Evolutionary conservation across 345 rosid genomes (phyloP).

Genomic region (Aurinia saxatilis): DNA sequence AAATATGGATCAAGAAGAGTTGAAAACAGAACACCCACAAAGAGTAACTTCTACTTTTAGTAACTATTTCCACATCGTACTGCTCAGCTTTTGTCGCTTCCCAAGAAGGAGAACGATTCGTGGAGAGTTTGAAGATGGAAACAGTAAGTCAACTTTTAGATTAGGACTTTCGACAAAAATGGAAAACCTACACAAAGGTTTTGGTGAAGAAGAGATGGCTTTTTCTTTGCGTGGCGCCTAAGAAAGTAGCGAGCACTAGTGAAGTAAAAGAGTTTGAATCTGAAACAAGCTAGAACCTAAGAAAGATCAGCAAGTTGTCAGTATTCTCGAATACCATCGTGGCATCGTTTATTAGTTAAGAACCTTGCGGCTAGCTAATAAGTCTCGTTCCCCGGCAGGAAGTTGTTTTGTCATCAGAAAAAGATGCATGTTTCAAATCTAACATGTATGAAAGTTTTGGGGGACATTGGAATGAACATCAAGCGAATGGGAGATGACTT

Average conservation of each 20-base stretch:
- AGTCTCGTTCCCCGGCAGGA: slow-evolving; percentile 43
- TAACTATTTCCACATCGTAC: too few relatives aligned
- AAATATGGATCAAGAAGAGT: too few relatives aligned
- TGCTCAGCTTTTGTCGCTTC: too few relatives aligned
- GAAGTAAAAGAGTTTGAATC: slow-evolving; percentile 18
- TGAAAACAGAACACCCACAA: too few relatives aligned
- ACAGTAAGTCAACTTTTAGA: too few relatives aligned
- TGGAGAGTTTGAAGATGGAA: too few relatives aligned
- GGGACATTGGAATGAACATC: slow-evolving; percentile 95
- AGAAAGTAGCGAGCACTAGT: slow-evolving; percentile 21
- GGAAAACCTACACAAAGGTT: slow-evolving; percentile 16
- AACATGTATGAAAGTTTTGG: slow-evolving; percentile 97
- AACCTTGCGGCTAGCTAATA: slow-evolving; percentile 9
- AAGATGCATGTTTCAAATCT: slow-evolving; percentile 80
- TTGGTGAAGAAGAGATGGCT: slow-evolving; percentile 56
- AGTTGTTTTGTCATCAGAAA: slow-evolving; percentile 90
- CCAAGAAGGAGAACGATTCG: too few relatives aligned
- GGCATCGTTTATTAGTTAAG: neutral
- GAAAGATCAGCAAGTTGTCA: slow-evolving; percentile 83
- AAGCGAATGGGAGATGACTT: slow-evolving; percentile 96
- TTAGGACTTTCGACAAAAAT: too few relatives aligned
- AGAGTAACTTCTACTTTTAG: too few relatives aligned
- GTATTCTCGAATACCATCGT: neutral
- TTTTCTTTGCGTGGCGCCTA: slow-evolving; percentile 11
- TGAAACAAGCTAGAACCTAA: too few relatives aligned